Base-by-base conservation (phyloP, 108 stramenopile species). In the Cylindrotheca closterium region DNA sequence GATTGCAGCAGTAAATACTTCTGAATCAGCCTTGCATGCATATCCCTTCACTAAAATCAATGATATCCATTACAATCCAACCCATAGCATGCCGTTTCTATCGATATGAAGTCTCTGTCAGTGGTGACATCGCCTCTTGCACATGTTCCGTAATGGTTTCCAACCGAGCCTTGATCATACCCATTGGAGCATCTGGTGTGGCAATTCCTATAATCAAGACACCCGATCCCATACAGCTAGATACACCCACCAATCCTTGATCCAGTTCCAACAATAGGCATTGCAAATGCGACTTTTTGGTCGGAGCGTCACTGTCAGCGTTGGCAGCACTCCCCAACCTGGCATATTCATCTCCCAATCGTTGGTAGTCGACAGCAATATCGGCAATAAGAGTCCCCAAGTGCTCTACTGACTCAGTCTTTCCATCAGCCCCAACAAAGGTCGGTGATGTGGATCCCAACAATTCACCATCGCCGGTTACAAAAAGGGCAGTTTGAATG, bases 131-230 rank as follows among this genome's bases (percentile, higher is more conserved):
- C 25, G 88, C 77, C 61, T 92, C 91, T 62, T 83, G 74, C 15
- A 92, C 80, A 73, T 87, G 79, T 31, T 69, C 77, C 8, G 87
- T 81, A 46, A 86, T 58, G 46, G 86, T 74, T 62, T 75, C 59
- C 55, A 92, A 58, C 60, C 87, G 56, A 18, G 86, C 88, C 64
- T 83, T 79, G 37, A 92, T 70, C 45, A 82, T 71, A 18, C 91
- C 91, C 33, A 75, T 76, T 51, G 84, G 86, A 29, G 86, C 84
- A 50, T 60, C 72, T 22, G 84, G 52, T 50, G 78, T 72, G 10
- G 88, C 91, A 55, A 92, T 80, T 10, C 85, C 88, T 60, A 92
- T 88, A 0, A 89, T 84, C 65, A 85, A 80, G 63, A 71, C 87
- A 32, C 82, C 87, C 52, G 73, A 53, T 30, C 80, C 81, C 25